These are phyloP conservation scores for Thelonectria olida DNA, from an alignment of 2,329 filamentous ascomycete genomes.

Conservation along the genomic window DNA sequence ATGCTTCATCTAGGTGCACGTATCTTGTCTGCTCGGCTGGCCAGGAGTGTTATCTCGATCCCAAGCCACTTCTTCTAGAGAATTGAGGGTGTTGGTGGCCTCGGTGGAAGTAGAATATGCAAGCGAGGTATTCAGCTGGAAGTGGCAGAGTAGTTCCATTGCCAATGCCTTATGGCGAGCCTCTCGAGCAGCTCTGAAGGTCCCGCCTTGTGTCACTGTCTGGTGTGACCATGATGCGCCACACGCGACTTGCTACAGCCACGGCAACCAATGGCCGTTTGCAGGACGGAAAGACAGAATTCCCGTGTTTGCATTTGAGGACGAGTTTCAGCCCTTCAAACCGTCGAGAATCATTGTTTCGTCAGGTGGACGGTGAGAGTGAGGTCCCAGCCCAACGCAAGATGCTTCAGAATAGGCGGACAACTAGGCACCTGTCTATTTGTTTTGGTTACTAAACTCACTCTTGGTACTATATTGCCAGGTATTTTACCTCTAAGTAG, in stretches of 20 bases:
- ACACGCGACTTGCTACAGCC: constrained; percentile 23
- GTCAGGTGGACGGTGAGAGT: neutral
- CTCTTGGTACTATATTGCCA: too few species aligned
- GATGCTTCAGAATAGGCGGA: neutral
- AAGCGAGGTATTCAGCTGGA: neutral
- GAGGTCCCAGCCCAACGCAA: neutral
- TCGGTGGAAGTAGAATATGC: too few species aligned
- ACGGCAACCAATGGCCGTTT: neutral
- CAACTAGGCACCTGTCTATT: too few species aligned
- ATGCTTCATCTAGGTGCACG: neutral
- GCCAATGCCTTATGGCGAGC: constrained; percentile 2
- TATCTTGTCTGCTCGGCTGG: neutral
- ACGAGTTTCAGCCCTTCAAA: neutral
- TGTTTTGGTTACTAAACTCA: too few species aligned
- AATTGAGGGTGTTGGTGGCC: too few species aligned
- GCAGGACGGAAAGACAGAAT: neutral
- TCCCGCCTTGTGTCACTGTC: constrained; percentile 24
- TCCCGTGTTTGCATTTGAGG: neutral
- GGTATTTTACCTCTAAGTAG: too few species aligned
- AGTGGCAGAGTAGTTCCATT: constrained; percentile 14
- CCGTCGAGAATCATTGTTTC: neutral
- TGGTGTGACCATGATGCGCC: constrained; percentile 28
- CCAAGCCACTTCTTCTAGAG: too few species aligned
- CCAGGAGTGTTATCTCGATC: too few species aligned
- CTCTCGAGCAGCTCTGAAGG: constrained; percentile 17